Percentiles rank a stretch among this genome's conserved stretches.
These are phyloP conservation scores for Stylonectria norvegica DNA, from an alignment of 2,329 filamentous ascomycete species.

Conservation along the genomic window DNA sequence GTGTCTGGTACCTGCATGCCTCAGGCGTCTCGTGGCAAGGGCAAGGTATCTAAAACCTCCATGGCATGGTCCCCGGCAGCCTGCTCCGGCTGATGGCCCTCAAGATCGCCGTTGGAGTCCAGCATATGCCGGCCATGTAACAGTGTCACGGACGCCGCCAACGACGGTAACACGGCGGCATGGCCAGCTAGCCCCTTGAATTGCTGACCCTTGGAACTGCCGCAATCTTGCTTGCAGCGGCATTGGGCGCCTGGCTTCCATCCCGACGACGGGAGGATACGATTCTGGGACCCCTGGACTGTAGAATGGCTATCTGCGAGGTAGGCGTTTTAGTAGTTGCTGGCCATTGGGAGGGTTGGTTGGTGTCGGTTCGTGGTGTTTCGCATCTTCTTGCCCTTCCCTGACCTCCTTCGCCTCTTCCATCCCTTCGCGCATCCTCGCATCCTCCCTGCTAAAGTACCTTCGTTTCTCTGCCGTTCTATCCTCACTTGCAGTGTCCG, in stretches of 20 bases:
- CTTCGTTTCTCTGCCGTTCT: constrained; percentile 2
- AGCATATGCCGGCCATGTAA: constrained; percentile 8
- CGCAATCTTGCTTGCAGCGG: constrained; percentile 26
- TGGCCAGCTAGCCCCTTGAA: constrained; percentile 17
- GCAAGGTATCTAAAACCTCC: constrained; percentile 19
- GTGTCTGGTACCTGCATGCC: constrained; percentile 3
- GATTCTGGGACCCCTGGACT: constrained; percentile 5
- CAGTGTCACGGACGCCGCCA: constrained; percentile 8
- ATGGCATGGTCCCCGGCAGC: no score
- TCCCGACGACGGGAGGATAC: constrained; percentile 18
- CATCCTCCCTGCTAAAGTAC: constrained; percentile 2
- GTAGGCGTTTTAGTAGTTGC: no score
- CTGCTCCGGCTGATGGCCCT: no score
- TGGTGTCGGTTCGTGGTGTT: constrained; percentile 10
- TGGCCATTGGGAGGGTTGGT: no score
- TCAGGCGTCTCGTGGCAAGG: not conserved
- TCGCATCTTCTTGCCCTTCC: constrained; percentile 8
- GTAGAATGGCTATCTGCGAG: no score
- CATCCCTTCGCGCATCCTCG: constrained; percentile 20
- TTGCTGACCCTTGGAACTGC: constrained; percentile 28
- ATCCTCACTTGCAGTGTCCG: constrained; percentile 16
- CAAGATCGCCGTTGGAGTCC: constrained; percentile 10
- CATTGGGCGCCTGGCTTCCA: constrained; percentile 10
- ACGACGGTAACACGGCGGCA: constrained; percentile 12
- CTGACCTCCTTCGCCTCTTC: constrained; percentile 7